Conservation (phyloP, 2,329 filamentous ascomycete genomes). For the Calonectria fujianensis region DNA sequence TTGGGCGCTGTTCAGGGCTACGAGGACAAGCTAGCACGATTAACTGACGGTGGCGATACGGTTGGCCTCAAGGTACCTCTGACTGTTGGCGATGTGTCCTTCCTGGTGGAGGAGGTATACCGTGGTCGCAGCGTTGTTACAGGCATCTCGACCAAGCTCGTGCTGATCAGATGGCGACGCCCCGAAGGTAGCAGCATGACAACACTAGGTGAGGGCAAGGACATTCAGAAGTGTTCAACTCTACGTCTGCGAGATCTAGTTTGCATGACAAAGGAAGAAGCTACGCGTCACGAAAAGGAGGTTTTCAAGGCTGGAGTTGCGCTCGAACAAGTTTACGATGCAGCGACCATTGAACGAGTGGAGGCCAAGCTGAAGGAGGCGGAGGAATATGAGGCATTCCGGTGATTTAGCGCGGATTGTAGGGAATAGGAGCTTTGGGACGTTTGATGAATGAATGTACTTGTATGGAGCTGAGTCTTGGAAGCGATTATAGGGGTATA, state of each 20-base stretch:
- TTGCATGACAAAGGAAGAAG: constrained; percentile 95
- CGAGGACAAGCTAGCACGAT: constrained; percentile 83
- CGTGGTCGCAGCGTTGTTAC: constrained; percentile 88
- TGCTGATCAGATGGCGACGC: constrained; percentile 86
- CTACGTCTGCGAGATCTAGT: constrained; percentile 84
- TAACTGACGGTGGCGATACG: constrained; percentile 56
- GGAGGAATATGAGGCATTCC: constrained; percentile 73
- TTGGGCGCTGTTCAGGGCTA: constrained; percentile 83
- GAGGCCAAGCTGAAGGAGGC: constrained; percentile 81
- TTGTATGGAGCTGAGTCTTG: constrained; percentile 9
- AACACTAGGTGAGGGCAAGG: constrained; percentile 76
- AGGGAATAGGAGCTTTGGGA: not conserved
- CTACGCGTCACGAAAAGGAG: constrained; percentile 84
- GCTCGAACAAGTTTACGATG: constrained; percentile 84
- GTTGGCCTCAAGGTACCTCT: constrained; percentile 87
- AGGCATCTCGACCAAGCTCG: constrained; percentile 85
- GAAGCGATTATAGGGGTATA: constrained; percentile 9
- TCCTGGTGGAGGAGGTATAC: constrained; percentile 92
- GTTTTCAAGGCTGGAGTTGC: constrained; percentile 82
- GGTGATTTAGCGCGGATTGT: constrained; percentile 51
- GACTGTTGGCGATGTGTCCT: constrained; percentile 87
- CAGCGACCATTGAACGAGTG: constrained; percentile 79
- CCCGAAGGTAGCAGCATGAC: constrained; percentile 76
- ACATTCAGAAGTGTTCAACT: constrained; percentile 86
- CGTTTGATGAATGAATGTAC: not conserved